These are phyloP conservation scores for Aspergillus hancockii DNA, from an alignment of 495 filamentous ascomycete species.

Conservation along the genomic window DNA sequence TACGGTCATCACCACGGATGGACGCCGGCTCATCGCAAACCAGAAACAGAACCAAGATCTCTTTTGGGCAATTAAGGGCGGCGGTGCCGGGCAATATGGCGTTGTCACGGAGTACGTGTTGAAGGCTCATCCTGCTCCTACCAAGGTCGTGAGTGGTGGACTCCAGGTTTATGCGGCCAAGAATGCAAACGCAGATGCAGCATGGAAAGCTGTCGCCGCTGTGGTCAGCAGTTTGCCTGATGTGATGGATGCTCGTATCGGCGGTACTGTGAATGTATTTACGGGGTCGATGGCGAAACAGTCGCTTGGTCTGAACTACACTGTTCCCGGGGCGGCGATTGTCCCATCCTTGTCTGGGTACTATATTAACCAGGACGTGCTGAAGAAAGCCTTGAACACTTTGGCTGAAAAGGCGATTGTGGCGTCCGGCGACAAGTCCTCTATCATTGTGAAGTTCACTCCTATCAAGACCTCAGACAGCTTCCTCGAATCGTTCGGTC, in stretches of 20 bases:
- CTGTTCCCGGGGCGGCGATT: background rate
- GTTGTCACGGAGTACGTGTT: slow-evolving; percentile 46
- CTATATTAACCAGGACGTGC: too few species aligned
- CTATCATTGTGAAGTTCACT: too few species aligned
- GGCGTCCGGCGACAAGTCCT: too few species aligned
- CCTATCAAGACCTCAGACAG: background rate
- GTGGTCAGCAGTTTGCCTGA: slow-evolving; percentile 42
- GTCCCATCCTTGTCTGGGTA: background rate
- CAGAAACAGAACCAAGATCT: slow-evolving; percentile 48
- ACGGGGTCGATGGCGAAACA: background rate
- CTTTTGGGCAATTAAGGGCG: slow-evolving; percentile 49
- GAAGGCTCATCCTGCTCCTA: slow-evolving; percentile 36
- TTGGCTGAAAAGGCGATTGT: too few species aligned
- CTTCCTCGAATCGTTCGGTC: background rate
- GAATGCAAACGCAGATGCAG: slow-evolving; percentile 28
- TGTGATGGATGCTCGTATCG: slow-evolving; percentile 31
- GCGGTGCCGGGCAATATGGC: slow-evolving; percentile 29
- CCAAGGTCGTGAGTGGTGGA: slow-evolving; percentile 22
- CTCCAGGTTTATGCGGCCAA: slow-evolving; percentile 28
- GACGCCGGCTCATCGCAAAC: slow-evolving; percentile 45
- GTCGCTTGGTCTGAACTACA: background rate
- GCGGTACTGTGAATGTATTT: background rate
- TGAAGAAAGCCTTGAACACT: too few species aligned
- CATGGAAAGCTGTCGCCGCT: slow-evolving; percentile 44
- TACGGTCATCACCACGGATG: slow-evolving; percentile 53